These are phyloP conservation scores for Nakazawaea wyomingensis DNA, from an alignment of 805 yeast species.

Conservation along the genomic window DNA sequence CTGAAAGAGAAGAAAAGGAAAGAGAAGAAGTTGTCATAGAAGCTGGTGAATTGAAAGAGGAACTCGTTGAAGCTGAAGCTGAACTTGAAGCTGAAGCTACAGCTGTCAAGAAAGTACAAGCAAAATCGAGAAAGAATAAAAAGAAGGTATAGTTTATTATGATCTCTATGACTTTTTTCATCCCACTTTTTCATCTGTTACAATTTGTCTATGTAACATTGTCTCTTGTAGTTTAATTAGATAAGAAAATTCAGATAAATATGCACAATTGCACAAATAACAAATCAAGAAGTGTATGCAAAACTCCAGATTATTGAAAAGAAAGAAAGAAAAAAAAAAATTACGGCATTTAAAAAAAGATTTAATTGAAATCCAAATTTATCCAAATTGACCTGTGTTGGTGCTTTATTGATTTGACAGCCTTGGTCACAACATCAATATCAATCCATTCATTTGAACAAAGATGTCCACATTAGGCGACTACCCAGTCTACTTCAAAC, in stretches of 20 bases:
- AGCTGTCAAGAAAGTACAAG: neutral
- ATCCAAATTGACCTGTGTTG: no score
- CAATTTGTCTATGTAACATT: no score
- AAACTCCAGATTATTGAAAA: no score
- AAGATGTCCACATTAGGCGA: conserved; percentile 7
- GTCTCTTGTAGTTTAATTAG: no score
- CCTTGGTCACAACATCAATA: neutral
- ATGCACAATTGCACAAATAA: no score
- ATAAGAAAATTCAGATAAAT: no score
- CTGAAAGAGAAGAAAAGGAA: conserved; percentile 10
- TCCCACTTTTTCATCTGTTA: no score
- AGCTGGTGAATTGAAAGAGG: conserved; percentile 11
- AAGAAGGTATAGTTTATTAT: conserved; percentile 1
- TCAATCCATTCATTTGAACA: neutral
- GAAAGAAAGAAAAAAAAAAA: neutral
- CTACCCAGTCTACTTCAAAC: conserved; percentile 14
- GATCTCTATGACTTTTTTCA: no score
- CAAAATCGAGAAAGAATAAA: conserved; percentile 2
- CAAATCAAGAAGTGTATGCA: no score
- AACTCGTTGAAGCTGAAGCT: conserved; percentile 1
- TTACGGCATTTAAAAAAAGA: no score
- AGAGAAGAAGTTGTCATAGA: conserved; percentile 10
- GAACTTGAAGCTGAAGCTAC: conserved; percentile 3
- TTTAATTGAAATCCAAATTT: no score
- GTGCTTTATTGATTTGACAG: no score